A percentile compares a stretch with the other conserved stretches of the same genome.
Conservation (phyloP, 805 yeast species). For the Spencermartinsiella europaea region DNA sequence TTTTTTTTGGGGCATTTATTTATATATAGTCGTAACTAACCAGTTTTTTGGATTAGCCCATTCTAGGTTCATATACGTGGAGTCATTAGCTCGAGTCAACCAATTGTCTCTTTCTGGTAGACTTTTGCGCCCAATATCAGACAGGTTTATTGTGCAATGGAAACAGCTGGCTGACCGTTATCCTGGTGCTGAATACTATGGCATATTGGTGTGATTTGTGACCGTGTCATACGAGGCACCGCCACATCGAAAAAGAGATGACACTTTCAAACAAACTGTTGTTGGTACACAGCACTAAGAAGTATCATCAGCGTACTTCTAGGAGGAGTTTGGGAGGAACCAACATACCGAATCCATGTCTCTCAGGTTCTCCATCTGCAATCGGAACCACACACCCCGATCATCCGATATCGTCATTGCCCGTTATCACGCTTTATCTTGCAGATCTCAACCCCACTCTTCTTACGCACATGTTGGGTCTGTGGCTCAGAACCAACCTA, state of each 20-base stretch:
- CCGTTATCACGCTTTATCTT: too few relatives aligned
- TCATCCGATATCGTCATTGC: too few relatives aligned
- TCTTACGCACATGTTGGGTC: too few relatives aligned
- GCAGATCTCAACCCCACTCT: too few relatives aligned
- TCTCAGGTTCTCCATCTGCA: too few relatives aligned
- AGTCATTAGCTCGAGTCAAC: slow-evolving; percentile 79
- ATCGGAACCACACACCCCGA: too few relatives aligned
- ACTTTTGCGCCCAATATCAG: slow-evolving; percentile 62
- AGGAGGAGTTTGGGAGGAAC: too few relatives aligned
- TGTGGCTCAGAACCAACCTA: too few relatives aligned
- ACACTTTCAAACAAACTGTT: neutral
- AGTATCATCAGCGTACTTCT: too few relatives aligned
- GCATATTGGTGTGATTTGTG: slow-evolving; percentile 72
- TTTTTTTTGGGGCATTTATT: neutral
- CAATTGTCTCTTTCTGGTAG: slow-evolving; percentile 71
- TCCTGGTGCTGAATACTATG: slow-evolving; percentile 65
- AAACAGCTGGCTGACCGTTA: slow-evolving; percentile 47
- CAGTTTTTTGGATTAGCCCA: slow-evolving; percentile 19
- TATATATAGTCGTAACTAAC: neutral
- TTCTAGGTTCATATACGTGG: slow-evolving; percentile 71
- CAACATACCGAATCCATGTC: too few relatives aligned
- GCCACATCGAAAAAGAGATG: too few relatives aligned
- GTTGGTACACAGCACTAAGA: neutral
- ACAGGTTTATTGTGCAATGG: slow-evolving; percentile 91
- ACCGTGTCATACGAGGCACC: too few relatives aligned